phyloP scores from a whole-genome alignment of 306 rosid species.

The Albizia julibrissin region DNA sequence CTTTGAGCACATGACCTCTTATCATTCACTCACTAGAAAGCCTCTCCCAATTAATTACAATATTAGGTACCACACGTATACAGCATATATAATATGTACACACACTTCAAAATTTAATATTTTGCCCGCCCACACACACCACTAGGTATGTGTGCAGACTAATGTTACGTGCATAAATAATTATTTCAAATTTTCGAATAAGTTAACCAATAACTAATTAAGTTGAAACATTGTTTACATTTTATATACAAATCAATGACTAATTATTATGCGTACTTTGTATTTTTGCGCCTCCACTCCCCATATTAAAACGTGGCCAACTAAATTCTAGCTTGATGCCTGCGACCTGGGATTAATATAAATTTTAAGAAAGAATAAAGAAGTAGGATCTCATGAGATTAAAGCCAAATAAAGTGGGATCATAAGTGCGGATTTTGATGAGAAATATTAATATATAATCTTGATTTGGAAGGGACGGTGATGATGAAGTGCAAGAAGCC shows the following conservation, averaged over 20 bases:
- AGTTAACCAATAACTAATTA: not conserved
- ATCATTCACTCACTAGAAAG: not conserved
- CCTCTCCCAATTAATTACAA: not conserved
- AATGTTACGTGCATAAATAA: not conserved
- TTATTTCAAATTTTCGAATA: not conserved
- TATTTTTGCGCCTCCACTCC: not conserved
- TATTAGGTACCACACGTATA: not conserved
- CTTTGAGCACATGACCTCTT: conserved; percentile 10
- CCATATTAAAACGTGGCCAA: conserved; percentile 1
- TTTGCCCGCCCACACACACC: not conserved
- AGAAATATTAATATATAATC: too few relatives aligned
- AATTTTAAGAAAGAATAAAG: not conserved
- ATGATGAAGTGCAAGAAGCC: not conserved
- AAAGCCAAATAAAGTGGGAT: not conserved
- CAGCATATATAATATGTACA: not conserved
- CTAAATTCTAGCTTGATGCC: not conserved
- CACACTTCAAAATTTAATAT: not conserved
- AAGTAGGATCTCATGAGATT: not conserved
- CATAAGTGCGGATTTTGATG: not conserved
- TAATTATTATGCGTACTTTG: not conserved
- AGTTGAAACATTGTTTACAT: not conserved
- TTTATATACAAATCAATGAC: not conserved
- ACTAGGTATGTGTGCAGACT: not conserved
- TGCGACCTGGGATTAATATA: not conserved
- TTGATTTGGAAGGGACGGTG: too few relatives aligned